Conservation (phyloP, 2,329 filamentous ascomycete species). For the Aspergillus tamarii region DNA sequence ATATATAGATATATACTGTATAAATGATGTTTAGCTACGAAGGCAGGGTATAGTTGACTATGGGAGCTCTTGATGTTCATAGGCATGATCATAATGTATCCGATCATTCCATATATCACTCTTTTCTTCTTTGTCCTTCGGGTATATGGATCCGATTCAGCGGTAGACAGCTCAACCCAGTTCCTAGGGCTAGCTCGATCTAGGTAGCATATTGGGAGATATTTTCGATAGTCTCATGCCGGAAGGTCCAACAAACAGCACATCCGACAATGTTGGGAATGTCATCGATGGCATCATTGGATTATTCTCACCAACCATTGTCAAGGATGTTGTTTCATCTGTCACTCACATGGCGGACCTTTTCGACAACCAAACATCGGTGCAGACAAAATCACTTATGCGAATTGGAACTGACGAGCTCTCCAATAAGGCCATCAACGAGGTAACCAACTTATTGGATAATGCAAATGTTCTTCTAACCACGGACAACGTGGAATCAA, state of each 20-base stretch:
- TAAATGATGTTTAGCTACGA: fast-evolving
- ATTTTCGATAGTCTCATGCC: neutral
- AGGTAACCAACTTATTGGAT: neutral
- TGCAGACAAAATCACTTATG: neutral
- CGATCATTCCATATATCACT: neutral
- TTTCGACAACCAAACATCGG: neutral
- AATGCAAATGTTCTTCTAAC: neutral
- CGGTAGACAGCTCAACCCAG: neutral
- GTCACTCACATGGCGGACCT: neutral
- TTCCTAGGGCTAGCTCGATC: neutral
- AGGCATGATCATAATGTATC: neutral
- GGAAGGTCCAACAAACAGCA: neutral
- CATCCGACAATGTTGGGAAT: neutral
- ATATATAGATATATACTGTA: neutral
- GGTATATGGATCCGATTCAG: neutral
- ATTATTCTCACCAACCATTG: neutral
- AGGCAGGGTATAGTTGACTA: neutral
- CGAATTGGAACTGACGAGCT: neutral
- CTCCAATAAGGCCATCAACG: neutral
- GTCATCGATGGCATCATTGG: neutral
- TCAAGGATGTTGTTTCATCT: neutral
- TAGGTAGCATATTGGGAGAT: neutral
- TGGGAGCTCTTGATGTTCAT: neutral
- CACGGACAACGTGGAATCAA: neutral
- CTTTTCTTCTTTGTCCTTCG: neutral